A percentile compares a stretch with the other conserved stretches of the same genome.
Evolutionary conservation across 139 green algal genomes (phyloP).

Genomic region (Chlorella sp.): DNA sequence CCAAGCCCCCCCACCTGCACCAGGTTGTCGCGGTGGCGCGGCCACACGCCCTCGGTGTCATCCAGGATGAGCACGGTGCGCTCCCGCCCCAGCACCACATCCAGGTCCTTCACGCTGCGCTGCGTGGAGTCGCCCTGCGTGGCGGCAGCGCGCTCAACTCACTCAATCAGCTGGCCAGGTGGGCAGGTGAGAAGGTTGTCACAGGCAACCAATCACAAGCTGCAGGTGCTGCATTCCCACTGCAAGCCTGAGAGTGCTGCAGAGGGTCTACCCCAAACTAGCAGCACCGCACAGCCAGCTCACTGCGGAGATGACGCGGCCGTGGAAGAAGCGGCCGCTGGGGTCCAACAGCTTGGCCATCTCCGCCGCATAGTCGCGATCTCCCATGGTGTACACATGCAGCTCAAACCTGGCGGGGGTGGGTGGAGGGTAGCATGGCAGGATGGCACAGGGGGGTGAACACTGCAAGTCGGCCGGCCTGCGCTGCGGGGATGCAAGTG

Average conservation of each 20-base stretch:
- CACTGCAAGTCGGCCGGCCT: no score
- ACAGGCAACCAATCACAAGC: no score
- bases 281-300: not conserved
- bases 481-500: no score
- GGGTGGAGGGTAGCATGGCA: not conserved
- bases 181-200: no score
- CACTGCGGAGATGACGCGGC: constrained; percentile 72
- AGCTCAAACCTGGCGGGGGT: constrained; percentile 65
- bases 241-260: no score
- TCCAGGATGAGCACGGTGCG: constrained; percentile 88
- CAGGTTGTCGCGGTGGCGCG: constrained; percentile 85
- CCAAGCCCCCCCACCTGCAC: constrained; percentile 43
- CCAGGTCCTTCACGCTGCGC: constrained; percentile 82
- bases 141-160: no score
- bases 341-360: constrained; percentile 92
- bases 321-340: constrained; percentile 67
- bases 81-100: constrained; percentile 88
- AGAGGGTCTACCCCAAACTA: no score
- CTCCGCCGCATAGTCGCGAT: constrained; percentile 85
- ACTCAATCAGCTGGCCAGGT: no score
- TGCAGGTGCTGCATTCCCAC: no score
- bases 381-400: constrained; percentile 97
- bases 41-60: constrained; percentile 94
- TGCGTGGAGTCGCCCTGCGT: constrained; percentile 61
- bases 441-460: not conserved